Evolutionary conservation across 1,139 yeast species (phyloP), one percentile per base, ranked within the genome.

Genomic region (Protomyces pachydermus): DNA sequence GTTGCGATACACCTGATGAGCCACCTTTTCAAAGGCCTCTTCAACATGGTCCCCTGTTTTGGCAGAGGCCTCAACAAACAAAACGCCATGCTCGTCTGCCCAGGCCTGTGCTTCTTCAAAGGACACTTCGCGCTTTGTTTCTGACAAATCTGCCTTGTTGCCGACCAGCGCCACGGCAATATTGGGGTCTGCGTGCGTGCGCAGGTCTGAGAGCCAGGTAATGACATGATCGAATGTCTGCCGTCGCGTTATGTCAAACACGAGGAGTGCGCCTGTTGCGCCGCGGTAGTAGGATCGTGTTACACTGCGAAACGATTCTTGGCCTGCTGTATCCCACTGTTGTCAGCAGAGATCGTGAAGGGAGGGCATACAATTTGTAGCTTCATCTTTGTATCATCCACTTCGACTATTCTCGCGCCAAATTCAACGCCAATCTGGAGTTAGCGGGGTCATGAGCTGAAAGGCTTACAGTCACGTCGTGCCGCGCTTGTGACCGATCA

Each of bases 31-130:
- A 72, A 90, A 91, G 0, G 96, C 96, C 72, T 90, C 95, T 69
- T 87, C 90, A 38, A 91, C 97, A 70, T 90, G 87, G 65, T 91
- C 86, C 71, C 90, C 90, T 68, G 90, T 85, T 82, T 89, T 86
- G 45, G 97, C 97, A 69, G 93, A 85, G 1, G 97, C 90, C 75
- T 91, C 97, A 73, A 90, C 89, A 74, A 91, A 91, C 25, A 58
- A 32, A 2, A 58, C 62, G 1, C 56, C 62, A 39, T 58, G 53
- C 45, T 58, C 56, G 56, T 58, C 62, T 60, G 66, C 69, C 68
- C 77, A 73, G 58, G 72, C 71, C 42, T 71, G 68, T 8, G 76
- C 77, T 64, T 78, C 79, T 12, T 74, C 72, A 32, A 72, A 73
- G 2, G 74, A 68, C 14, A 78, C 71, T 57, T 86, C 88, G 68